These are phyloP conservation scores for Scenedesmus sp. DNA, from an alignment of 163 green algal genomes.

Conservation along the genomic window DNA sequence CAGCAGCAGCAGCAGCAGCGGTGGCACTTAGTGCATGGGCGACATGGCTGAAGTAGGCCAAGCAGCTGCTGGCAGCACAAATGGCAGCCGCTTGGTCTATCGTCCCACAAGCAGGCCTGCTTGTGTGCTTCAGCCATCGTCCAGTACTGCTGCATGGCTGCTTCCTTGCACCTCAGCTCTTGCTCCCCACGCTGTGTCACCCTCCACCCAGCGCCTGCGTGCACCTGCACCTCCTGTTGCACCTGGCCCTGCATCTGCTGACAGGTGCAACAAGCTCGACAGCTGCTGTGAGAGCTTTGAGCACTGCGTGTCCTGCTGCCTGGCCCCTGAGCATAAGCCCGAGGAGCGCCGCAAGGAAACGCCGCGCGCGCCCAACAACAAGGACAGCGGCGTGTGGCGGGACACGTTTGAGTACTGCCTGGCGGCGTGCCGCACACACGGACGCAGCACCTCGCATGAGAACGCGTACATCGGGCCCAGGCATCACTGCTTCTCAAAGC, in stretches of 20 bases:
- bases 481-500: conserved; percentile 87
- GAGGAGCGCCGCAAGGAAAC: conserved; percentile 29
- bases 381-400: conserved; percentile 77
- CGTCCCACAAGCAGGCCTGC: no score
- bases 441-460: conserved; percentile 87
- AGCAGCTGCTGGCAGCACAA: no score
- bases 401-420: conserved; percentile 85
- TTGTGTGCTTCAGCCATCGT: not conserved
- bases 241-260: not conserved
- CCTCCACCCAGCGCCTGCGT: not conserved
- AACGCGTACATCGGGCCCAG: conserved; percentile 86
- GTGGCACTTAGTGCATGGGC: no score
- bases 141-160: not conserved
- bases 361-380: conserved; percentile 46
- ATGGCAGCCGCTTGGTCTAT: no score
- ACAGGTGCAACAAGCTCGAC: conserved; percentile 79
- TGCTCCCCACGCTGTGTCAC: not conserved
- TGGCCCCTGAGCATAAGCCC: conserved; percentile 70
- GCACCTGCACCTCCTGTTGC: no score
- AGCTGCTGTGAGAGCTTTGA: conserved; percentile 88
- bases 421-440: conserved; percentile 84
- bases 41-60: no score
- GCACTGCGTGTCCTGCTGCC: conserved; percentile 91
- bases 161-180: not conserved
- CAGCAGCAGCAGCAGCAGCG: not conserved